phyloP scores from a whole-genome alignment of 768 basidiomycete species.

The Xerocomellus chrysenteron region DNA sequence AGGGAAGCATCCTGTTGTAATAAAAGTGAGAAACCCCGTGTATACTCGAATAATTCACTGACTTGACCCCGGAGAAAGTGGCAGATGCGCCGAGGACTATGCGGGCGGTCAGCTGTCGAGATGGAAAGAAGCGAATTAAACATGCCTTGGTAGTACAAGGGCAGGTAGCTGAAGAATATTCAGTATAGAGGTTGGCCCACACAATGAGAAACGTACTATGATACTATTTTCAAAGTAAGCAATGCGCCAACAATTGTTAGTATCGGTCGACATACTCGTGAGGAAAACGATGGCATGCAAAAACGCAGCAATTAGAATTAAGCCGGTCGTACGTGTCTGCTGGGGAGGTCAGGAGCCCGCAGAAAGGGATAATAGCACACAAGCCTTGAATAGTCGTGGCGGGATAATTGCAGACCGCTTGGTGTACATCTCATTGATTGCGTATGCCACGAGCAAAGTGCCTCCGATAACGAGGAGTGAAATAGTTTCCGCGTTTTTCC shows the following conservation, averaged over 20 bases:
- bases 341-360: background rate
- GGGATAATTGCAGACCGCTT: constrained; percentile 39
- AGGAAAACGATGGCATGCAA: constrained; percentile 37
- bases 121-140: background rate
- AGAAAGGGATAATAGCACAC: background rate
- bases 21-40: background rate
- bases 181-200: background rate
- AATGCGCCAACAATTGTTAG: background rate
- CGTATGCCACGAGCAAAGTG: constrained; percentile 29
- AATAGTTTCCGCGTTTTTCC: constrained; percentile 34
- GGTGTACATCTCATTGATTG: constrained; percentile 36
- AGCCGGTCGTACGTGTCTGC: constrained; percentile 39
- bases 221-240: constrained; percentile 14
- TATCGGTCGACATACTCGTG: constrained; percentile 19
- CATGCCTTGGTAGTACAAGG: constrained; percentile 40
- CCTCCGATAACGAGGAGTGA: constrained; percentile 37
- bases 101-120: background rate
- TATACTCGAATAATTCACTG: background rate
- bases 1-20: constrained; percentile 36
- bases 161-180: constrained; percentile 33
- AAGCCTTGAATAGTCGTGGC: constrained; percentile 37
- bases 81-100: constrained; percentile 38
- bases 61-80: constrained; percentile 34
- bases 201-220: constrained; percentile 22
- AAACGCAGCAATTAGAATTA: constrained; percentile 33